These are phyloP conservation scores for Neonectria faginata DNA, from an alignment of 2,329 filamentous ascomycete genomes.

Conservation along the genomic window DNA sequence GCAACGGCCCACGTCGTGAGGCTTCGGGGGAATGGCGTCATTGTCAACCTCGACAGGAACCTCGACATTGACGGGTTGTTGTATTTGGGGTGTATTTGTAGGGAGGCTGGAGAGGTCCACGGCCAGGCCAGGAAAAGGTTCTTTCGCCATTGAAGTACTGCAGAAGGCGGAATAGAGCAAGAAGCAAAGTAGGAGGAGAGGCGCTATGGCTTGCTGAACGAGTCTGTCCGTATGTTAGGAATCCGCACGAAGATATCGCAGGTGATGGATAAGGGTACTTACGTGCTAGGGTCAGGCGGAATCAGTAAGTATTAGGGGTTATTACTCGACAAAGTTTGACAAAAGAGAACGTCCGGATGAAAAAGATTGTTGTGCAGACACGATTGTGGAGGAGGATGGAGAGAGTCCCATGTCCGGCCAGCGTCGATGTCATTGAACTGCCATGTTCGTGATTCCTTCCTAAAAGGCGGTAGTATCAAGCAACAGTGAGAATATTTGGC, in stretches of 20 bases:
- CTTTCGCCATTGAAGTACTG: constrained; percentile 6
- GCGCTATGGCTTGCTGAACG: constrained; percentile 9
- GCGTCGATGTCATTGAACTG: not conserved
- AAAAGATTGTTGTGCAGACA: not conserved
- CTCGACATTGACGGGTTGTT: not conserved
- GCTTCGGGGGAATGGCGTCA: constrained; percentile 1
- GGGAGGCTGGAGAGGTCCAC: not conserved
- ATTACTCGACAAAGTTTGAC: not conserved
- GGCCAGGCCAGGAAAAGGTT: not conserved
- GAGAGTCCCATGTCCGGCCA: not conserved
- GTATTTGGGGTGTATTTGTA: not conserved
- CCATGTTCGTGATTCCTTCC: not conserved
- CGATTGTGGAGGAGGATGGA: not conserved
- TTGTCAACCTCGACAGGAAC: not conserved
- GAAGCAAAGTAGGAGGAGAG: not conserved
- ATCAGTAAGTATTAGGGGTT: not conserved
- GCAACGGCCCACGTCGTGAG: not conserved
- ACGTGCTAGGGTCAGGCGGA: not conserved
- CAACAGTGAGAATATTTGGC: not conserved
- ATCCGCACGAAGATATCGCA: not conserved
- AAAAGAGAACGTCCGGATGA: not conserved
- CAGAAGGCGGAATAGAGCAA: not conserved
- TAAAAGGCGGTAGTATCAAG: not conserved
- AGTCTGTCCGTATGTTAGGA: constrained; percentile 16
- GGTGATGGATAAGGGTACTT: not conserved